Percentiles rank a stretch among this genome's conserved stretches.
Conservation (phyloP, 108 stramenopile species). For the Pseudonitzschia delicatissima region DNA sequence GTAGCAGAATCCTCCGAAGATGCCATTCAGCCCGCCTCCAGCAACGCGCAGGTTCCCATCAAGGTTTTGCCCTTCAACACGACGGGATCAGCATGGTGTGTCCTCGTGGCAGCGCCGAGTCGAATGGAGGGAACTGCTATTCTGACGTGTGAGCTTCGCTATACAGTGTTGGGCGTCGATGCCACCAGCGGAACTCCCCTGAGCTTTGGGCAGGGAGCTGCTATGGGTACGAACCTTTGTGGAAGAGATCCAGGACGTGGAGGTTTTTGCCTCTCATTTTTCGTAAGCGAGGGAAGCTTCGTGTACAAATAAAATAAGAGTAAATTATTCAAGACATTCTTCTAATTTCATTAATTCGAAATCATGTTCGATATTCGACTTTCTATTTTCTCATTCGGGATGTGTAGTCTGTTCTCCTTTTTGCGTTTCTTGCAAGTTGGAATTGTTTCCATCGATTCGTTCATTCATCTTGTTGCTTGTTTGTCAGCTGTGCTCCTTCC, state of each 20-base stretch:
- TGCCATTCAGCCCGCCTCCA: conserved; percentile 55
- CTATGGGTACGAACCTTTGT: conserved; percentile 64
- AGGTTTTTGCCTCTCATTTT: conserved; percentile 73
- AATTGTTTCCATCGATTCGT: no score
- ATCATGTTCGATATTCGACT: background rate
- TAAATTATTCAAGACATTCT: background rate
- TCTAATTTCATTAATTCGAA: background rate
- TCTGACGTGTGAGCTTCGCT: conserved; percentile 83
- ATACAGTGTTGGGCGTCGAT: conserved; percentile 70
- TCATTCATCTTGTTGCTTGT: no score
- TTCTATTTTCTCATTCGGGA: no score
- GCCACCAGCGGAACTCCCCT: conserved; percentile 55
- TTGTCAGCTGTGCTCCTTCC: no score
- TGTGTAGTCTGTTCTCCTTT: no score
- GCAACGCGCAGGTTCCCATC: conserved; percentile 61
- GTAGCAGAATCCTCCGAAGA: conserved; percentile 93
- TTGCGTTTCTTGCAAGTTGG: no score
- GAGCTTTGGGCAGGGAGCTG: conserved; percentile 40
- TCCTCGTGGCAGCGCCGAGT: conserved; percentile 65
- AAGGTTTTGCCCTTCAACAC: conserved; percentile 60
- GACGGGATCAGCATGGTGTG: conserved; percentile 80
- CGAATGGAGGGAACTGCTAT: conserved; percentile 79
- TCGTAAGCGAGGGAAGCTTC: background rate
- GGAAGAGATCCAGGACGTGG: conserved; percentile 87
- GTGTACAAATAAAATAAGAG: background rate